A percentile compares a stretch with the other conserved stretches of the same genome.
These are phyloP conservation scores for Diutina ranongensis DNA, from an alignment of 1,139 yeast genomes.

Conservation along the genomic window DNA sequence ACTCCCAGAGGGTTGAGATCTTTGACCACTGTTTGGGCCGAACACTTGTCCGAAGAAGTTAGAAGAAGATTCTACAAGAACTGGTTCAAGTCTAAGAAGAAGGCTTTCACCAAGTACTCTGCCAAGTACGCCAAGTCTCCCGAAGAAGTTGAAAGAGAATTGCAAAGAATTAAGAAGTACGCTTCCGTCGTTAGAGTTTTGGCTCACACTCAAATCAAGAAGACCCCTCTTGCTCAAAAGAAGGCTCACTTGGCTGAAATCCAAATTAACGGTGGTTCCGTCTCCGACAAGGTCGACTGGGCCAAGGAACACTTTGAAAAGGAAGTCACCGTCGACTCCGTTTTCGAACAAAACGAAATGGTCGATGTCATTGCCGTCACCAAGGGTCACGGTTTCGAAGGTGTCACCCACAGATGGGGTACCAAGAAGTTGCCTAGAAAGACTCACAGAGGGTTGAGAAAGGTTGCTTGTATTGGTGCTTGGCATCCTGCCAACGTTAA, in stretches of 20 bases:
- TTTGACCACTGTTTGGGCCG: conserved; percentile 99
- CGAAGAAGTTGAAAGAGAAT: conserved; percentile 86
- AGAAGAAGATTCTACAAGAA: conserved; percentile 99
- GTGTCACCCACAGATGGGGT: conserved; percentile 99
- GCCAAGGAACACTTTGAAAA: conserved; percentile 99
- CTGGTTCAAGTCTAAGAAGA: conserved; percentile 99
- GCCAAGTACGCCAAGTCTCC: conserved; percentile 94
- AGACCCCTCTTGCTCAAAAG: conserved; percentile 98
- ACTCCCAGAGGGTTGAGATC: conserved; percentile 99
- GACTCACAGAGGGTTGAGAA: conserved; percentile 99
- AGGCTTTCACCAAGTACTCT: conserved; percentile 99
- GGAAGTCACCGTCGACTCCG: conserved; percentile 92
- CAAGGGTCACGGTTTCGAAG: conserved; percentile 99
- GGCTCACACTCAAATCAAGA: conserved; percentile 99
- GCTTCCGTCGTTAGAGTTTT: conserved; percentile 97
- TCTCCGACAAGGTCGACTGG: conserved; percentile 96
- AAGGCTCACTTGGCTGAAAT: conserved; percentile 99
- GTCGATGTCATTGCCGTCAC: conserved; percentile 98
- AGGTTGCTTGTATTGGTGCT: conserved; percentile 99
- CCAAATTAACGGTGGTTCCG: conserved; percentile 99
- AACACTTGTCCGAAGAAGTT: conserved; percentile 97
- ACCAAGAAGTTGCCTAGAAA: conserved; percentile 99
- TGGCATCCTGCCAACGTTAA: conserved; percentile 99
- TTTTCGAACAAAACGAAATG: conserved; percentile 97
- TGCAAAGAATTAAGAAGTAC: conserved; percentile 98